Base-by-base conservation (phyloP, 345 rosid genomes). In the Chamaenerion angustifolium region DNA sequence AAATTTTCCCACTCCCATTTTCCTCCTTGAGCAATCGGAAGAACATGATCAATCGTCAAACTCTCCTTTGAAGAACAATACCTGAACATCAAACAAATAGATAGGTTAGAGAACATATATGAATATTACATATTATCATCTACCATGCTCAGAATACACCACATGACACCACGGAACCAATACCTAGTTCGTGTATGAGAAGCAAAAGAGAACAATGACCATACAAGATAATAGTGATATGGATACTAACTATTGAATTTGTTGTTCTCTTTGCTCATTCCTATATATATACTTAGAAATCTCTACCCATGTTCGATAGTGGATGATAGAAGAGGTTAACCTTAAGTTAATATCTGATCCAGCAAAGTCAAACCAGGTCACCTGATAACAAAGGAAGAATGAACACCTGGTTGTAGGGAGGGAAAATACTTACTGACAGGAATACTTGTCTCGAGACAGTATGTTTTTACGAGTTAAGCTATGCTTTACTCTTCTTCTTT, bases 1-100 rank as follows among this genome's bases (percentile, higher is more conserved):
- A 90, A 77, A 65, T 83, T 90, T 63, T 90, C 86, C 98, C 98
- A 86, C 41, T 61, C 76, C 94, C 94, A 83, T 61, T 81, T 76
- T 47, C 98, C 98, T 48, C 95, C 98, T 57, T 69, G 77, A 43
- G 89, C 68, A 23, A 50, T 40, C n/a, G 95, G 98, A 15, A 76
- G 57, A 52, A 90, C 85, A 65, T 86, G 98, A 58, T 86, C 98
- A 63, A 86, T 78, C 19, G 98, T 90, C 78, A 90, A 74, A 58
- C 80, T 76, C 58, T 78, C 94, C 43, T 13, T 64, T 21, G 94
- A 59, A 63, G 74, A 67, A 59, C 98, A 90, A 65, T 90, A 90
- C 74, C 98, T 90, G 54, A 59, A 23, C 43, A 19, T 48, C 16
- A 13, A 7, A 44, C 47, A 44, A 44, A 44, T 21, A 10, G 14